Conservation (phyloP, 73 alveolate genomes). For the Uronychia setigera region DNA sequence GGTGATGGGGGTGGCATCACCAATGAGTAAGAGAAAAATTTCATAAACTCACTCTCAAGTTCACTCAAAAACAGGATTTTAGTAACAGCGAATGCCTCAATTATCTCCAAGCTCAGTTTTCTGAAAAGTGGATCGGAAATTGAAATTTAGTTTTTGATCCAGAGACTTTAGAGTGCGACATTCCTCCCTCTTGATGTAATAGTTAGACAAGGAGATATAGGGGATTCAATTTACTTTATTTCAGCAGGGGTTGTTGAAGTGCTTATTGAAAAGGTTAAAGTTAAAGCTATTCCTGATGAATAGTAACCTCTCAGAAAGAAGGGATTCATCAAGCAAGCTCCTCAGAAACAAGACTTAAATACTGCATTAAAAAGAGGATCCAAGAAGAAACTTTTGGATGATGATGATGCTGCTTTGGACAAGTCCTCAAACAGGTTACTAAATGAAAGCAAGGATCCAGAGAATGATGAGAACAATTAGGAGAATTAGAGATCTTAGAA, state of each 20-base stretch:
- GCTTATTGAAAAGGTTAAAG: background rate
- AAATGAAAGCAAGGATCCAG: no score
- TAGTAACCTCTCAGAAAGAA: background rate
- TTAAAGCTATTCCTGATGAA: background rate
- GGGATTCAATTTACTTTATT: slow-evolving; percentile 48
- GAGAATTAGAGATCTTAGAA: background rate
- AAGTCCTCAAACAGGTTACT: no score
- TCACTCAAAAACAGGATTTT: slow-evolving; percentile 10
- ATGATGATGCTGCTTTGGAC: background rate
- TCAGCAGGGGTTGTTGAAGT: slow-evolving; percentile 54
- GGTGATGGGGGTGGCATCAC: slow-evolving; percentile 31
- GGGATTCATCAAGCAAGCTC: background rate
- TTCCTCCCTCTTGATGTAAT: slow-evolving; percentile 45
- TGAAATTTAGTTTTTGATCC: slow-evolving; percentile 32
- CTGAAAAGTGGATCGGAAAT: slow-evolving; percentile 19
- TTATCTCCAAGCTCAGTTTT: slow-evolving; percentile 12
- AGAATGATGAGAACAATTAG: no score
- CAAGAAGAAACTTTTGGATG: background rate
- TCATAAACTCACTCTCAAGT: slow-evolving; percentile 23
- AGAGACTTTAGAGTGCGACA: slow-evolving; percentile 30
- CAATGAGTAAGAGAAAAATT: slow-evolving; percentile 17
- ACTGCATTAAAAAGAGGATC: background rate
- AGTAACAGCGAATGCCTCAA: background rate
- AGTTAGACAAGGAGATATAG: slow-evolving; percentile 47
- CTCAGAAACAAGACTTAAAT: background rate